Evolutionary conservation across 306 rosid species (phyloP), one percentile per base, ranked within the genome.

Genomic region (Lathyrus sativus): DNA sequence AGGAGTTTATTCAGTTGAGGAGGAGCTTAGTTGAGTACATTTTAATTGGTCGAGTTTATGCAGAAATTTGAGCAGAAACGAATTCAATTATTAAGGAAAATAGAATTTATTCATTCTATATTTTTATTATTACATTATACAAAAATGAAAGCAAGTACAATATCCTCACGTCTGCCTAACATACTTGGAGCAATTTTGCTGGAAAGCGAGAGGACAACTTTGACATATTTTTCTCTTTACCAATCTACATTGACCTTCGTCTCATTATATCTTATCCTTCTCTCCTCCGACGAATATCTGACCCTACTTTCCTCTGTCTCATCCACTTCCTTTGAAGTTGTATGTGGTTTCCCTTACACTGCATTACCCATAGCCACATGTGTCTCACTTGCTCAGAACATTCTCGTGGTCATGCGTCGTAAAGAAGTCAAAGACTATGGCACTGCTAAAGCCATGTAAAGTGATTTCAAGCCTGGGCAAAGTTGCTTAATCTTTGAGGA

Each of bases 361-460:
- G 96, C 95, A 46, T 87, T 92, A 63, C 96, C 96, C 42, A 92
- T 92, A 41, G 96, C 98, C 33, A 92, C 98, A 19, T 83, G 83
- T 62, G 81, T 89, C 78, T 84, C 88, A 18, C 73, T 87, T 17
- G 33, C 76, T 42, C 74, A 74, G 42, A 65, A 76, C 75, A 70
- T 86, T 65, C 93, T 93, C 18, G 88, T 92, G 98, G 85, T 92
- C 67, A 92, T 89, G 96, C 93, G 93, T 60, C 89, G 90, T 71
- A 92, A 92, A 82, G 98, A 92, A 77, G 76, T 88, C 73, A 92
- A 92, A 75, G 96, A 92, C 75, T 92, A 92, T 14, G 95, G 96
- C 26, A 89, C 95, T 51, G 68, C 98, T 31, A 92, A 89, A 67
- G 87, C 91, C 67, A 89, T 92, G 9, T 95, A 92, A 22, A 95